Conservation (phyloP, 805 yeast genomes). For the Metschnikowia hibisci region DNA sequence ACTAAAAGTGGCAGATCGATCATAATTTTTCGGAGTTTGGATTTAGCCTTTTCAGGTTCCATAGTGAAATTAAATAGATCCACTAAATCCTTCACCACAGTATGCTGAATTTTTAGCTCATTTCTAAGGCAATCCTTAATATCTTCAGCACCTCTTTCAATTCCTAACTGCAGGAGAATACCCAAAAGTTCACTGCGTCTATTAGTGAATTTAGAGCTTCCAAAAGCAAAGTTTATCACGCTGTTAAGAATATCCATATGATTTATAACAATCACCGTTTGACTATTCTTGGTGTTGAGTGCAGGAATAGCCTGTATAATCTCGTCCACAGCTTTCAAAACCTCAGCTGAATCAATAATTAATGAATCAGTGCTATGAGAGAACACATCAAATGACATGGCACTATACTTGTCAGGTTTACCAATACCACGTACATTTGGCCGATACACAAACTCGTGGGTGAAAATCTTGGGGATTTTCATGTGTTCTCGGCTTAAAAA, state of each 20-base stretch:
- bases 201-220: conserved; percentile 56
- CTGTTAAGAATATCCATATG: conserved; percentile 78
- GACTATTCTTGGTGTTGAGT: conserved; percentile 45
- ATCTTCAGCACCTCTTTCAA: conserved; percentile 60
- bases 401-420: conserved; percentile 73
- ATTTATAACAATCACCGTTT: conserved; percentile 61
- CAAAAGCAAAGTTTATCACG: conserved; percentile 62
- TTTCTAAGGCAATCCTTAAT: conserved; percentile 39
- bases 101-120: conserved; percentile 73
- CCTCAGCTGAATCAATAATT: conserved; percentile 68
- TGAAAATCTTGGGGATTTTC: conserved; percentile 55
- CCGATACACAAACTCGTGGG: conserved; percentile 80
- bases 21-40: conserved; percentile 64
- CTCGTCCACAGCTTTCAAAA: conserved; percentile 78
- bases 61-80: conserved; percentile 68
- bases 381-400: conserved; percentile 82
- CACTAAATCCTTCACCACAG: conserved; percentile 76
- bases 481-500: conserved; percentile 61
- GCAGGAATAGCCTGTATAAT: conserved; percentile 64
- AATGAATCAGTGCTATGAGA: conserved; percentile 33
- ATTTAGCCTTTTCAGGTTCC: conserved; percentile 61
- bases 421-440: conserved; percentile 52
- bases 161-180: conserved; percentile 72
- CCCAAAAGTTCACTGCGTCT: conserved; percentile 66
- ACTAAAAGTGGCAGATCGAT: conserved; percentile 63